These are phyloP conservation scores for Usnea hakonensis DNA, from an alignment of 495 filamentous ascomycete species.

Conservation along the genomic window DNA sequence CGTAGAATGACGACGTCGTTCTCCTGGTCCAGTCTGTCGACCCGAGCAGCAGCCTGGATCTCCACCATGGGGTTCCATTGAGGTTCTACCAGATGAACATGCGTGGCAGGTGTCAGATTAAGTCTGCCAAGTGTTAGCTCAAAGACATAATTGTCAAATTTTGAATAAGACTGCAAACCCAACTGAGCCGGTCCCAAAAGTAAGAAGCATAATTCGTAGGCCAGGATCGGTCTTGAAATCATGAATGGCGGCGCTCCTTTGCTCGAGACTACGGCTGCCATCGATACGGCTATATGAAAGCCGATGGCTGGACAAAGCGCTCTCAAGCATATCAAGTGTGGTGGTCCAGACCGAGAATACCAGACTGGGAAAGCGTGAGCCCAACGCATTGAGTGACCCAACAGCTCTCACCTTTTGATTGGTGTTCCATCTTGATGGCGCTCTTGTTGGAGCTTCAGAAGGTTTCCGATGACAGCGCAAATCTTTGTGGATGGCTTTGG, in stretches of 20 bases:
- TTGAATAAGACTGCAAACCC: conserved; percentile 11
- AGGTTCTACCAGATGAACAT: conserved; percentile 28
- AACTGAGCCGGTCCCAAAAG: conserved; percentile 24
- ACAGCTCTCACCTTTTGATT: conserved; percentile 9
- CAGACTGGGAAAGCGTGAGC: conserved; percentile 4
- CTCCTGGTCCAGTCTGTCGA: conserved; percentile 24
- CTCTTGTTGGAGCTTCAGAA: background rate
- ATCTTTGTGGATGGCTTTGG: conserved; percentile 3
- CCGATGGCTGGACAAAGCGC: background rate
- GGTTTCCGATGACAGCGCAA: conserved; percentile 1
- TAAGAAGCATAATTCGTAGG: conserved; percentile 21
- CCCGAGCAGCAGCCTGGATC: conserved; percentile 27
- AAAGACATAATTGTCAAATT: background rate
- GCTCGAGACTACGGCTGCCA: conserved; percentile 1
- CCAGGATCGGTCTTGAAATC: conserved; percentile 18
- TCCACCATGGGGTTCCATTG: conserved; percentile 32
- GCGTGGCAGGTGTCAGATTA: conserved; percentile 26
- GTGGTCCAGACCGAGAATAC: conserved; percentile 22
- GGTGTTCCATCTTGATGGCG: background rate
- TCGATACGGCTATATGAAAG: conserved; percentile 15
- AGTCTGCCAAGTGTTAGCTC: conserved; percentile 12
- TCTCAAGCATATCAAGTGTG: conserved; percentile 12
- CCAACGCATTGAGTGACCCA: background rate
- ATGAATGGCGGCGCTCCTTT: conserved; percentile 6
- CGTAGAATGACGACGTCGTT: conserved; percentile 36